Evolutionary conservation across 495 filamentous ascomycete species (phyloP).

Genomic region (Copromyces sp.): DNA sequence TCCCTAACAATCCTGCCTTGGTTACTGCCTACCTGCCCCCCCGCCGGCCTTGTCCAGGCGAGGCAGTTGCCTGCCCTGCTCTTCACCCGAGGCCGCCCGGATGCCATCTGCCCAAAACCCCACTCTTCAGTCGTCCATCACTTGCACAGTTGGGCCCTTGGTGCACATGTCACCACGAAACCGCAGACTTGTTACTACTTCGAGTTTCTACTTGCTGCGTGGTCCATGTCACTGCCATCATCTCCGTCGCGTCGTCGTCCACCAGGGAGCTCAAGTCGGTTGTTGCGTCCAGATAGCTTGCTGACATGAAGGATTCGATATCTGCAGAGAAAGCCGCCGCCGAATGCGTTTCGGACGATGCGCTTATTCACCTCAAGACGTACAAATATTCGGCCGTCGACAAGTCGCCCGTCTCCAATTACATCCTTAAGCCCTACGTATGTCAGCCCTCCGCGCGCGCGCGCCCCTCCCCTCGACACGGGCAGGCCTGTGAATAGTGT

Average conservation of each 20-base stretch:
- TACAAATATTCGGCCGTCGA: slow-evolving; percentile 98
- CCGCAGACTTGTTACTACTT: not conserved
- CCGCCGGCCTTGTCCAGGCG: not conserved
- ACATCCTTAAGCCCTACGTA: slow-evolving; percentile 94
- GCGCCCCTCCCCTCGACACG: not conserved
- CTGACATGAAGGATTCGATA: slow-evolving; percentile 14
- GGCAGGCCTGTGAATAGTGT: not conserved
- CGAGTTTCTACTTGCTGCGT: not conserved
- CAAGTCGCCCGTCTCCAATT: slow-evolving; percentile 87
- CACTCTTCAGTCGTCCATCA: not conserved
- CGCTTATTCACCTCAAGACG: slow-evolving; percentile 71
- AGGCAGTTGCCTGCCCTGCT: not conserved
- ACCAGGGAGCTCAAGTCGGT: slow-evolving; percentile 2
- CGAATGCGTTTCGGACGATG: slow-evolving; percentile 50
- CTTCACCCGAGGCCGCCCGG: not conserved
- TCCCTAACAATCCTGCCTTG: not conserved
- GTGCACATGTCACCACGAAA: not conserved
- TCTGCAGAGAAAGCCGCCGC: slow-evolving; percentile 38
- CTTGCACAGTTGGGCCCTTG: not conserved
- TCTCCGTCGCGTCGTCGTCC: slow-evolving; percentile 4
- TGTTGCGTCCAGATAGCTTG: not conserved
- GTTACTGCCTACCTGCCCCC: not conserved
- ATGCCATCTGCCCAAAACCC: not conserved
- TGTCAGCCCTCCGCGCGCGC: slow-evolving; percentile 21
- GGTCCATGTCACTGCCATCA: slow-evolving; percentile 5